Percentiles rank a stretch among this genome's conserved stretches.
Conservation (phyloP, 306 rosid species). For the Dryas alaskensis region DNA sequence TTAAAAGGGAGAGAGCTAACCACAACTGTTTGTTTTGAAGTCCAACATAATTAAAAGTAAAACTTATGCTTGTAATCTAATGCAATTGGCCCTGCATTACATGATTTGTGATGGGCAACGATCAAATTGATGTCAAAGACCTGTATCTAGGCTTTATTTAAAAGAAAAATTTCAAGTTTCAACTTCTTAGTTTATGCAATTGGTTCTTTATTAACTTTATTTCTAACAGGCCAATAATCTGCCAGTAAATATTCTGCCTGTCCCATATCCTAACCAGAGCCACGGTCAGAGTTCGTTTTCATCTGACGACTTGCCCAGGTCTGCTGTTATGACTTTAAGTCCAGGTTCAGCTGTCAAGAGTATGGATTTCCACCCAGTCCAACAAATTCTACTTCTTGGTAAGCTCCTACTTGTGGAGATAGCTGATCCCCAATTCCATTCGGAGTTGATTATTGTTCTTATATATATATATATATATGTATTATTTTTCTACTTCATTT, state of each 20-base stretch:
- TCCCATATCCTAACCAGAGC: slow-evolving; percentile 63
- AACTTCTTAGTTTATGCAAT: slow-evolving; percentile 19
- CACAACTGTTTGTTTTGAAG: background rate
- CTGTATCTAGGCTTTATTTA: slow-evolving; percentile 8
- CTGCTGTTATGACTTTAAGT: slow-evolving; percentile 64
- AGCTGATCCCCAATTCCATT: slow-evolving; percentile 7
- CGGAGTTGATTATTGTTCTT: slow-evolving; percentile 9
- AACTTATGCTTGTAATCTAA: background rate
- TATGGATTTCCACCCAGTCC: slow-evolving; percentile 93
- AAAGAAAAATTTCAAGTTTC: slow-evolving; percentile 8
- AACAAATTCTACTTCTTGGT: slow-evolving; percentile 93
- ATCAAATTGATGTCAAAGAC: background rate
- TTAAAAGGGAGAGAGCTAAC: background rate
- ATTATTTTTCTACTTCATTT: background rate
- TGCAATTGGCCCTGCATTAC: slow-evolving; percentile 17
- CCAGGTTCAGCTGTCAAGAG: slow-evolving; percentile 82
- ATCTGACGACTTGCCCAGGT: slow-evolving; percentile 90
- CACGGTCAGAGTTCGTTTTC: slow-evolving; percentile 91
- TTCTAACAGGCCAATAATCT: slow-evolving; percentile 75
- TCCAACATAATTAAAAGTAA: background rate
- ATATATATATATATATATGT: background rate
- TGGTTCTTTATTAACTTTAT: slow-evolving; percentile 27
- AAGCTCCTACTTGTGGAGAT: slow-evolving; percentile 24
- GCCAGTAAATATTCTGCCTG: slow-evolving; percentile 77
- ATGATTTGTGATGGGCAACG: background rate